phyloP scores from a whole-genome alignment of 2,329 filamentous ascomycete species.

The Cladosporium sp. region DNA sequence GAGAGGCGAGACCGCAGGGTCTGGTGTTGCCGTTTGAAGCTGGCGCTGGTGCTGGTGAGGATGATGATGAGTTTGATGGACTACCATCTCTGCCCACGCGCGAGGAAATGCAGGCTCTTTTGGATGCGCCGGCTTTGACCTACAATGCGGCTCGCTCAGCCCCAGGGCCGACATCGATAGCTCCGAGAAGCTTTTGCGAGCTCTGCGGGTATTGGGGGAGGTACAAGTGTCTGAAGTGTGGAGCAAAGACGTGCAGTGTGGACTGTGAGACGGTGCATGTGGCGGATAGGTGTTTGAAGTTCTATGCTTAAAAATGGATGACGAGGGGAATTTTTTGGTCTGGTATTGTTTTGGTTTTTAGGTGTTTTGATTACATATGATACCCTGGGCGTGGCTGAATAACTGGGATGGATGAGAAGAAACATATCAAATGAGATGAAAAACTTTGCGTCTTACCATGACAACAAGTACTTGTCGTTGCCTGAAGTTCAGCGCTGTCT shows the following conservation, averaged over 20 bases:
- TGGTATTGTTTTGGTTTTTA: constrained; percentile 1
- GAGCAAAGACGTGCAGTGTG: constrained; percentile 74
- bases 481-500: too few species aligned
- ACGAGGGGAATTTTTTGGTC: not conserved
- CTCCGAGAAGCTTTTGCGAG: constrained; percentile 68
- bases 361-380: constrained; percentile 13
- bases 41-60: constrained; percentile 27
- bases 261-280: constrained; percentile 73
- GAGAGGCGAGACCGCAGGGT: constrained; percentile 14
- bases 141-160: constrained; percentile 64
- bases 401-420: not conserved
- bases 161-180: constrained; percentile 43
- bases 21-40: constrained; percentile 22
- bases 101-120: constrained; percentile 62
- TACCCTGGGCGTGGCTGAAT: too few species aligned
- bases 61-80: constrained; percentile 46
- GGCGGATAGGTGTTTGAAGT: constrained; percentile 68
- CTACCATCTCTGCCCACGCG: constrained; percentile 32
- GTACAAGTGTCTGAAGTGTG: constrained; percentile 75
- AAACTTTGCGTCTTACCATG: not conserved
- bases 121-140: constrained; percentile 65
- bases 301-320: constrained; percentile 36
- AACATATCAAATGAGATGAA: not conserved
- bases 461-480: not conserved
- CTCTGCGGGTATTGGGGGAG: constrained; percentile 82